Evolutionary conservation across 352 stramenopile species (phyloP), one percentile per base, ranked within the genome.

Genomic region (Phytopythium sindhum): DNA sequence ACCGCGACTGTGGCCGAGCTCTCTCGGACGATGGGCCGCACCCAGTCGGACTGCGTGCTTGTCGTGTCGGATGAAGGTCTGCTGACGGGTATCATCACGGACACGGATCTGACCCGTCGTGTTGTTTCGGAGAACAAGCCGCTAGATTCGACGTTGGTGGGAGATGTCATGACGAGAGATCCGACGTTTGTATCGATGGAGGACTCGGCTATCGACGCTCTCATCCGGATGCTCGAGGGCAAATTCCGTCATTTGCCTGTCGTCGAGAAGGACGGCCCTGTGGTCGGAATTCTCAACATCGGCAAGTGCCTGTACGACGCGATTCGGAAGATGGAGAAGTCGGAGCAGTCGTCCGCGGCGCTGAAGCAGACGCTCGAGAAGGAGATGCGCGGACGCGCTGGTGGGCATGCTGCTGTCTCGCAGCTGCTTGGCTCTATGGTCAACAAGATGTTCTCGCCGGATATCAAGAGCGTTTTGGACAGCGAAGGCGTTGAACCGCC

Each of bases 291-390:
- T 45, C 72, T 99, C 24, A 97, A 98, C 77, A 99, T 99, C 76
- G 96, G 94, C 14, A 99, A 99, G 73, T 99, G 97, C 65, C 64
- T 99, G 62, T 98, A 99, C 80, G 97, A 99, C 78, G 97, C 97
- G 4, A 99, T 99, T 59, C 83, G 81, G 8, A 98, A 98, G 67
- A 96, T 99, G 69, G 97, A 99, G 68, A 94, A 95, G 64, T 86
- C 83, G n/a, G 84, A 93, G 60, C 67, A 87, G 47, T 92, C 83
- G n/a, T 90, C 84, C 10, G 69, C 75, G 10, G 75, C 81, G n/a
- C 67, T 94, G 33, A 83, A 84, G 19, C 78, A 94, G 37, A 91
- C 80, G 10, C 66, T 94, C 19, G 84, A 92, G 68, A 90, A 90
- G 57, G 82, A 93, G 57, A 82, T 90, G 66, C 89, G 81, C 56